Evolutionary conservation across 805 yeast species (phyloP).

Genomic region (Debaryomyces hansenii): DNA sequence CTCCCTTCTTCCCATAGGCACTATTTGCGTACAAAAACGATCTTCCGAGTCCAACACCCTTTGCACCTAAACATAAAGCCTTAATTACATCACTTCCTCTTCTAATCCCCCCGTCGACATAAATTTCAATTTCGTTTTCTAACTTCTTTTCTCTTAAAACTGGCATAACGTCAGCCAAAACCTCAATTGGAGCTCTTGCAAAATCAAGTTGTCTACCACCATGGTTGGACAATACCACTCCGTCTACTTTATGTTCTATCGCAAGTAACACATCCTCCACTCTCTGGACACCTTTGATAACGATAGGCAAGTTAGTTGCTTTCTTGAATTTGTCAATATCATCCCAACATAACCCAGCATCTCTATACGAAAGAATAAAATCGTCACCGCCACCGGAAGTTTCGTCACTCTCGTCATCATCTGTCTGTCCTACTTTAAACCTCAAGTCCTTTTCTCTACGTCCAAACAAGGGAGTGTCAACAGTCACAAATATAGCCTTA

Average conservation of each 20-base stretch:
- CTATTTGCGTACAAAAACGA: constrained; percentile 65
- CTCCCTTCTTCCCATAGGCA: constrained; percentile 65
- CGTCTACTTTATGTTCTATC: constrained; percentile 67
- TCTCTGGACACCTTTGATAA: constrained; percentile 75
- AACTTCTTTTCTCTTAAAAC: constrained; percentile 45
- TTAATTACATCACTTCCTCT: constrained; percentile 67
- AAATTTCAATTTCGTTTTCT: constrained; percentile 50
- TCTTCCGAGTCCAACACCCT: constrained; percentile 69
- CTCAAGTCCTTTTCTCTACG: constrained; percentile 52
- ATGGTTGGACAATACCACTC: constrained; percentile 81
- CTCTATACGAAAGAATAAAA: constrained; percentile 9
- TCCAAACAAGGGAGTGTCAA: constrained; percentile 57
- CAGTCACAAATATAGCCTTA: constrained; percentile 53
- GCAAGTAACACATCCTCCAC: constrained; percentile 77
- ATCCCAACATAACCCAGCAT: constrained; percentile 31
- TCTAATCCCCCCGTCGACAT: constrained; percentile 68
- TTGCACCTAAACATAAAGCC: constrained; percentile 69
- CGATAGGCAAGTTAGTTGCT: constrained; percentile 44
- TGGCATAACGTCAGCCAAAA: constrained; percentile 70
- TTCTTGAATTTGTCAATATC: constrained; percentile 25
- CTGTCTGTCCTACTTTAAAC: constrained; percentile 30
- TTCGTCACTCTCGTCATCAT: constrained; percentile 25
- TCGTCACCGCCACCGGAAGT: constrained; percentile 11
- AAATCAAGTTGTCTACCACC: constrained; percentile 89
- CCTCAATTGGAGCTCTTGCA: constrained; percentile 73